Percentiles rank a stretch among this genome's conserved stretches.
These are phyloP conservation scores for Arabidopsis thaliana DNA, from an alignment of 345 rosid species.

Conservation along the genomic window TAIR10.1 NC_003074.8:17154501-17155000, in stretches of 20 bases:
- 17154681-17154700: constrained; percentile 42
- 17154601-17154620: constrained; percentile 1
- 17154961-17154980: not conserved
- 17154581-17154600: constrained; percentile 17
- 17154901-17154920: constrained; percentile 71
- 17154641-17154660: constrained; percentile 51
- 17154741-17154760: constrained; percentile 20
- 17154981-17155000: constrained; percentile 62
- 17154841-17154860: constrained; percentile 91
- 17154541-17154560: constrained; percentile 58
- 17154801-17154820: not conserved
- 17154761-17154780: not conserved
- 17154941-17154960: constrained; percentile 11
- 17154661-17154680: constrained; percentile 44
- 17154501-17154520: constrained; percentile 79
- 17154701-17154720: constrained; percentile 51
- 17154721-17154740: constrained; percentile 36
- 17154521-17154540: constrained; percentile 63
- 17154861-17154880: constrained; percentile 85
- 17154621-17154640: constrained; percentile 39
- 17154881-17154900: constrained; percentile 93
- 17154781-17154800: not conserved
- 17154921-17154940: constrained; percentile 10
- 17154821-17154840: constrained; percentile 74
- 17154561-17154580: constrained; percentile 38